A percentile compares a stretch with the other conserved stretches of the same genome.
Evolutionary conservation across 768 basidiomycete genomes (phyloP).

Genomic region (Suillus clintonianus): DNA sequence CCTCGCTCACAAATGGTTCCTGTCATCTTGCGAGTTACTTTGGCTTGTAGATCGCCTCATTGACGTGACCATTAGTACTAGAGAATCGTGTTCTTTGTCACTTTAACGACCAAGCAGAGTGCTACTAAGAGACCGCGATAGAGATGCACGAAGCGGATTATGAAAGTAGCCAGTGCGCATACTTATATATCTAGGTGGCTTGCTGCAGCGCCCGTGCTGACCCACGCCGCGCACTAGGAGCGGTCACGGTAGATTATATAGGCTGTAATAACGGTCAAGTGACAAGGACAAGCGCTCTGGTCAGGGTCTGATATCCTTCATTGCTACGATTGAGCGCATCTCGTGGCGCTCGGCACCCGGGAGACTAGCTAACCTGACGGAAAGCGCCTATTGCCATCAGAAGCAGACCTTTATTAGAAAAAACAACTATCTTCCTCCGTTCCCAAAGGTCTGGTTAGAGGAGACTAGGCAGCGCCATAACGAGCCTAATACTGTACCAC

Average conservation of each 20-base stretch:
- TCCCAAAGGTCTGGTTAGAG: background rate
- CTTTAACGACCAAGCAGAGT: background rate
- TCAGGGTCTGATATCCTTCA: background rate
- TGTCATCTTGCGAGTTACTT: background rate
- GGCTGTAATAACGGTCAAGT: background rate
- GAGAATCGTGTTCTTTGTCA: background rate
- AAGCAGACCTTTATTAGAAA: background rate
- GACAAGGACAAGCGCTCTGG: background rate
- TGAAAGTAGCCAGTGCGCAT: background rate
- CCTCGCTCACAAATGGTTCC: background rate
- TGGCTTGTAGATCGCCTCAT: background rate
- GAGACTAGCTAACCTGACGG: background rate
- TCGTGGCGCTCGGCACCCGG: background rate
- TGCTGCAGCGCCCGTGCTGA: background rate
- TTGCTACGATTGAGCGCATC: background rate
- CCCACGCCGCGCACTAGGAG: background rate
- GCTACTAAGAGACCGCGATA: background rate
- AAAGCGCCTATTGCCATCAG: background rate
- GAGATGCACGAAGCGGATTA: background rate
- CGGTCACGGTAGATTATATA: background rate
- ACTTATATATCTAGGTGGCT: background rate
- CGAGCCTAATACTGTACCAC: background rate
- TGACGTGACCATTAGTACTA: background rate
- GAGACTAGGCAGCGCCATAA: background rate
- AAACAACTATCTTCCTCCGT: background rate